phyloP scores from a whole-genome alignment of 306 rosid genomes.

The Inga laurina region DNA sequence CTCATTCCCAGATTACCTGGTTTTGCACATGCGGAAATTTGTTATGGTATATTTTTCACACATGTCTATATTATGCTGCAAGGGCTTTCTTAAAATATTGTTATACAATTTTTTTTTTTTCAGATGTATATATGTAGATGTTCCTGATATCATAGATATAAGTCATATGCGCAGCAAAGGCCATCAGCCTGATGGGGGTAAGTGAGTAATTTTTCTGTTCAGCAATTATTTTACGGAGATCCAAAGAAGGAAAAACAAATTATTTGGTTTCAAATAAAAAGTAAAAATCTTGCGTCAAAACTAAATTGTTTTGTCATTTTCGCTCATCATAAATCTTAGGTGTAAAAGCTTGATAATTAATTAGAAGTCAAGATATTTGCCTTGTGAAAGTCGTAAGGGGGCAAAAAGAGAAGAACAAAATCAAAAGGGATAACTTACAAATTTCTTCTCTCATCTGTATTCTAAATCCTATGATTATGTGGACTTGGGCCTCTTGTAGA shows the following conservation, averaged over 20 bases:
- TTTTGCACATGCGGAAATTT: conserved; percentile 94
- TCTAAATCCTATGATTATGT: not conserved
- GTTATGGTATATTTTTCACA: conserved; percentile 77
- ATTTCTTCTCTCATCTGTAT: not conserved
- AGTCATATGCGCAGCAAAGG: conserved; percentile 89
- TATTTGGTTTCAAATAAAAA: not conserved
- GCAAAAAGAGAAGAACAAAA: no score
- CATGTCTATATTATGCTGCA: not conserved
- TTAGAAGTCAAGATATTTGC: not conserved
- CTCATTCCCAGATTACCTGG: conserved; percentile 94
- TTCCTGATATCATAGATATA: conserved; percentile 95
- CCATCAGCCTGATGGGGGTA: conserved; percentile 73
- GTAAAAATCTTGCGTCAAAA: not conserved
- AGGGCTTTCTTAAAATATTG: not conserved
- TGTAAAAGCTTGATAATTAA: not conserved
- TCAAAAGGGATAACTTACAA: not conserved
- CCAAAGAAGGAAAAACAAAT: not conserved
- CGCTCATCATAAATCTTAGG: no score
- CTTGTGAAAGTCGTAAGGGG: not conserved
- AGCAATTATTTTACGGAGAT: not conserved
- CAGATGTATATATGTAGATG: conserved; percentile 96
- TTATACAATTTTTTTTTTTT: conserved; percentile 27
- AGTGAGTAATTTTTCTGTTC: conserved; percentile 31
- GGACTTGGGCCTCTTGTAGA: not conserved
- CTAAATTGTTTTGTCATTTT: not conserved